Evolutionary conservation across 208 protist species (phyloP).

Genomic region (Trypanosomatidae sp.): DNA sequence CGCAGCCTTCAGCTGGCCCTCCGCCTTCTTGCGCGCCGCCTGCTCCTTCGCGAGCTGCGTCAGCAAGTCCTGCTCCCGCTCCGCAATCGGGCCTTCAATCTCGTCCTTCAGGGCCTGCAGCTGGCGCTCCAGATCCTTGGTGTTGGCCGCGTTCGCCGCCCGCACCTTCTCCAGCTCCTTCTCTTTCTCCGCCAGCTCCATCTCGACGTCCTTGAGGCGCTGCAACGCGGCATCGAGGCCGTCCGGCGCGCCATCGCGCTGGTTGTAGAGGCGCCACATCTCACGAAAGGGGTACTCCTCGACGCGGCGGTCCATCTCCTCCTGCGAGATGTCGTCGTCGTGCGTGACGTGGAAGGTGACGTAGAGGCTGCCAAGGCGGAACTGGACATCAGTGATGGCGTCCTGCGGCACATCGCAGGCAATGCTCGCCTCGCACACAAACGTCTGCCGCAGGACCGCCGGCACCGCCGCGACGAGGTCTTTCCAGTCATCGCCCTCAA

Average conservation of each 20-base stretch:
- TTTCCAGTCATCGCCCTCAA: slow-evolving; percentile 78
- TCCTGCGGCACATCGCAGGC: slow-evolving; percentile 45
- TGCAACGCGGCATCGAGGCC: slow-evolving; percentile 64
- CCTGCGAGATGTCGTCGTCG: slow-evolving; percentile 69
- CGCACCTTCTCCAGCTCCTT: slow-evolving; percentile 44
- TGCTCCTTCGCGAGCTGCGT: slow-evolving; percentile 48
- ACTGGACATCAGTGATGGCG: slow-evolving; percentile 45
- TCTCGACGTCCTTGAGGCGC: slow-evolving; percentile 57
- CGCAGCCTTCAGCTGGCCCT: slow-evolving; percentile 34
- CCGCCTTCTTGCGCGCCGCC: slow-evolving; percentile 35
- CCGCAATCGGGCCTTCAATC: slow-evolving; percentile 28
- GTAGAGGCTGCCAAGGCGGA: slow-evolving; percentile 81
- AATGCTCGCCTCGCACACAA: slow-evolving; percentile 56
- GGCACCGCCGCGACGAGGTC: slow-evolving; percentile 37
- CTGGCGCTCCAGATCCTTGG: slow-evolving; percentile 37
- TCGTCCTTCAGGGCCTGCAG: slow-evolving; percentile 33
- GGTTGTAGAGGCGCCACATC: slow-evolving; percentile 77
- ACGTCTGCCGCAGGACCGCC: slow-evolving; percentile 41
- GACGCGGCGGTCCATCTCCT: slow-evolving; percentile 70
- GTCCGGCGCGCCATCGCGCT: slow-evolving; percentile 51
- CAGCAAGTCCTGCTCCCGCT: slow-evolving; percentile 50
- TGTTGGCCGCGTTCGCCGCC: slow-evolving; percentile 27
- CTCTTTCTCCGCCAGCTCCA: slow-evolving; percentile 46
- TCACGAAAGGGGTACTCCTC: slow-evolving; percentile 79
- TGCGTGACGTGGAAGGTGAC: slow-evolving; percentile 84